Conservation (phyloP, 306 rosid species). For the Notholithocarpus densiflorus region DNA sequence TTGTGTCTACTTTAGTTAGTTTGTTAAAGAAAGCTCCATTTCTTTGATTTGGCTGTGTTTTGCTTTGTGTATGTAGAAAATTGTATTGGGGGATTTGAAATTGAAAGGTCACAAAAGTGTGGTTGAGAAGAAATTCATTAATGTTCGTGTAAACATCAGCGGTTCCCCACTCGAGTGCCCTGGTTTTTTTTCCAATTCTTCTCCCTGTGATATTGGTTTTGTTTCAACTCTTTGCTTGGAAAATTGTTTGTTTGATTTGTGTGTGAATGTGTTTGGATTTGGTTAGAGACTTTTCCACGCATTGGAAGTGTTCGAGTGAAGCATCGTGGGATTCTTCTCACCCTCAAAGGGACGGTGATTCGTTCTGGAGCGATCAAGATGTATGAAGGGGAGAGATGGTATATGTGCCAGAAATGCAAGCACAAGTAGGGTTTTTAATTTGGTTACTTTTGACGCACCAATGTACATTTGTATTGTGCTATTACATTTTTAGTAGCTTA, state of each 20-base stretch:
- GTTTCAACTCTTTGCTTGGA: neutral
- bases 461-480: neutral
- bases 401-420: slow-evolving; percentile 78
- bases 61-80: slow-evolving; percentile 42
- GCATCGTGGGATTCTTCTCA: slow-evolving; percentile 85
- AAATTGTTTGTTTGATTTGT: slow-evolving; percentile 6
- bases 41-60: slow-evolving; percentile 14
- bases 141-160: slow-evolving; percentile 61
- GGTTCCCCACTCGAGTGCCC: slow-evolving; percentile 86
- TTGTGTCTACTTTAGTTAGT: too few relatives aligned
- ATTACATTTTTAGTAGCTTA: neutral
- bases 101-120: slow-evolving; percentile 32
- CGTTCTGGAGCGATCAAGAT: slow-evolving; percentile 83
- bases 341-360: slow-evolving; percentile 87
- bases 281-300: slow-evolving; percentile 73
- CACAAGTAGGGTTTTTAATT: slow-evolving; percentile 38
- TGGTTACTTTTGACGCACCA: neutral
- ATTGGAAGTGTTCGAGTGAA: slow-evolving; percentile 84
- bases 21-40: too few relatives aligned
- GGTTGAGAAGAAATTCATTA: slow-evolving; percentile 55
- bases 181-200: slow-evolving; percentile 32
- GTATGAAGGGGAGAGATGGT: slow-evolving; percentile 98
- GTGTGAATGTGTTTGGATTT: slow-evolving; percentile 21
- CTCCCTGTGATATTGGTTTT: neutral
- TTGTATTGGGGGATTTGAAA: slow-evolving; percentile 49